These are phyloP conservation scores for Fusarium nelsonii DNA, from an alignment of 2,329 filamentous ascomycete species.

Conservation along the genomic window DNA sequence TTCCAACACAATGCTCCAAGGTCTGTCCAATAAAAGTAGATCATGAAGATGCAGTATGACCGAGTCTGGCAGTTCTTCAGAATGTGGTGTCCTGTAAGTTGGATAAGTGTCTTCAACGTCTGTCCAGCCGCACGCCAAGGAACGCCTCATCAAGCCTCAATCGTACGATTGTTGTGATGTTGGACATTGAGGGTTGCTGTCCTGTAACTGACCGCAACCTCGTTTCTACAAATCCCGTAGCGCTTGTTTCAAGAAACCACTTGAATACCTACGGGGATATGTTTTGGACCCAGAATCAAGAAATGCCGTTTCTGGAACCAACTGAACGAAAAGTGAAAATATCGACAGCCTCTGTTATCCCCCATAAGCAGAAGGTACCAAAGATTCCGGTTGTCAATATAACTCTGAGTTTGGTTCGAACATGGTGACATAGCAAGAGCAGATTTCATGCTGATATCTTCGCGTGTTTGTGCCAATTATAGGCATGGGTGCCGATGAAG, in stretches of 20 bases:
- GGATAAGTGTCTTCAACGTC: conserved; percentile 22
- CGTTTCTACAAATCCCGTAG: background rate
- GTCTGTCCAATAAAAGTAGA: conserved; percentile 9
- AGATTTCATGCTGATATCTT: background rate
- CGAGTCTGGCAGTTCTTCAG: conserved; percentile 27
- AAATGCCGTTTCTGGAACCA: background rate
- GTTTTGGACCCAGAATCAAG: background rate
- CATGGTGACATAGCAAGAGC: background rate
- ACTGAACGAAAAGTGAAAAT: background rate
- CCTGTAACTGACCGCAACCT: background rate
- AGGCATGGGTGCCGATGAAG: background rate
- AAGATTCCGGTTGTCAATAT: background rate
- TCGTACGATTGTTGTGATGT: conserved; percentile 37
- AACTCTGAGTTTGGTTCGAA: background rate
- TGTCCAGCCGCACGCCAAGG: conserved; percentile 6
- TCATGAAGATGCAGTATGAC: conserved; percentile 9
- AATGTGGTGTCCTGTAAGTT: conserved; percentile 15
- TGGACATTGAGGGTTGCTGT: background rate
- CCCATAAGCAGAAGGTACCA: background rate
- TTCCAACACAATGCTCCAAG: conserved; percentile 10
- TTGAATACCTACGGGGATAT: background rate
- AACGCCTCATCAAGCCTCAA: conserved; percentile 24
- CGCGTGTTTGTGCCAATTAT: background rate
- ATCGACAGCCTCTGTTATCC: background rate
- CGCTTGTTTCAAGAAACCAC: background rate